Base-by-base conservation (phyloP, 805 yeast genomes). In the Trichomonascus vanleenenianus region DNA sequence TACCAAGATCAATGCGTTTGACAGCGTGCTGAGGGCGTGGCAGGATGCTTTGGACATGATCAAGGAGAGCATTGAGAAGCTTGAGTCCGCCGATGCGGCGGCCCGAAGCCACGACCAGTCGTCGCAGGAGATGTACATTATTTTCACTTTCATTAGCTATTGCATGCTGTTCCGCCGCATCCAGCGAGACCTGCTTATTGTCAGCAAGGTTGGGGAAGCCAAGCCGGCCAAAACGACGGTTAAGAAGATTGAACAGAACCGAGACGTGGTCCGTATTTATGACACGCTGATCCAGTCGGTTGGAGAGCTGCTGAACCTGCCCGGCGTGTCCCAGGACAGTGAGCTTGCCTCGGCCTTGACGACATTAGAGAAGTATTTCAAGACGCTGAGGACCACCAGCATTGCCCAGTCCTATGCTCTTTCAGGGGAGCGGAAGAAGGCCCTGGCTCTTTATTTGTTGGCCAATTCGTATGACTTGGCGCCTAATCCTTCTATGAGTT, bases 321-420 rank as follows among this genome's bases (percentile, higher is more conserved):
- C 97, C 0, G 97, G 97, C 71, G 95, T 91, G 15, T 79, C 83
- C 58, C 85, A 85, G 44, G 95, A 87, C 59, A 93, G 84, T 44
- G 80, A 74, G 18, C 70, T 91, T 45, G 61, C 68, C 50, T 64
- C 66, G 5, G 75, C 82, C 7, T 67, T 93, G 38, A 71, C 68
- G 10, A 54, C 71, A 12, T 64, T 86, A 54, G 65, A 67, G 27
- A 56, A 59, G 7, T 78, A 68, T 50, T 84, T 74, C 61, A 55
- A 57, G n/a, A 64, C 73, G 33, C 54, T 63, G 42, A 76, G 76
- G 53, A 56, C 71, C 11, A 54, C 64, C 25, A 60, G 67, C 15
- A 57, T 83, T 15, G 76, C 81, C 22, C 38, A 52, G 43, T 46
- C 64, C 47, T 46, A 62, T 49, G 56, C 63, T 52, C 61, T 67